phyloP scores from a whole-genome alignment of 345 rosid genomes.

The Trapa bicornis region DNA sequence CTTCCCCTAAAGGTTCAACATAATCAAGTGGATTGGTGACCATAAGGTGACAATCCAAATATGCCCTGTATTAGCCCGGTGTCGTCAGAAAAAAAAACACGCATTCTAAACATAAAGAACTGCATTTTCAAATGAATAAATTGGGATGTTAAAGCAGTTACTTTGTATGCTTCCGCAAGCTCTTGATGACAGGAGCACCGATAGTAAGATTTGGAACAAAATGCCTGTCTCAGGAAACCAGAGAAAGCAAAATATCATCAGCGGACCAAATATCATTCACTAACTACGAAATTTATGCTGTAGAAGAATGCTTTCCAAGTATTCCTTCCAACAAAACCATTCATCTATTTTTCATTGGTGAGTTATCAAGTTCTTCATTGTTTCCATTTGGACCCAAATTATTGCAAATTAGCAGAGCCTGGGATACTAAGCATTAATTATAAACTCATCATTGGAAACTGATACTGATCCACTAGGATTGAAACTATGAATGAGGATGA shows the following conservation, averaged over 20 bases:
- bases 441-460: background rate
- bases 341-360: background rate
- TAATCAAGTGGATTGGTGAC: conserved; percentile 88
- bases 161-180: conserved; percentile 85
- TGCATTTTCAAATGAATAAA: background rate
- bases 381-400: background rate
- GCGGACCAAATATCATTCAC: background rate
- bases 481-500: background rate
- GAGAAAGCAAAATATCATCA: background rate
- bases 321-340: background rate
- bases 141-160: conserved; percentile 11
- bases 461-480: background rate
- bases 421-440: background rate
- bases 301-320: background rate
- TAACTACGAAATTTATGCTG: background rate
- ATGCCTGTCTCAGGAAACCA: conserved; percentile 32
- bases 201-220: conserved; percentile 82
- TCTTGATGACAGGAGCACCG: conserved; percentile 82
- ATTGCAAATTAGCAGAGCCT: background rate
- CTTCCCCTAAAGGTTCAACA: conserved; percentile 55
- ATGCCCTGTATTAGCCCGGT: conserved; percentile 41
- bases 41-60: conserved; percentile 92
- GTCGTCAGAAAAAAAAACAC: no score
- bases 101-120: background rate
- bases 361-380: background rate